Percentiles rank a stretch among this genome's conserved stretches.
Evolutionary conservation across 2,329 filamentous ascomycete genomes (phyloP).

Genomic region (Mycocentrospora acerina): DNA sequence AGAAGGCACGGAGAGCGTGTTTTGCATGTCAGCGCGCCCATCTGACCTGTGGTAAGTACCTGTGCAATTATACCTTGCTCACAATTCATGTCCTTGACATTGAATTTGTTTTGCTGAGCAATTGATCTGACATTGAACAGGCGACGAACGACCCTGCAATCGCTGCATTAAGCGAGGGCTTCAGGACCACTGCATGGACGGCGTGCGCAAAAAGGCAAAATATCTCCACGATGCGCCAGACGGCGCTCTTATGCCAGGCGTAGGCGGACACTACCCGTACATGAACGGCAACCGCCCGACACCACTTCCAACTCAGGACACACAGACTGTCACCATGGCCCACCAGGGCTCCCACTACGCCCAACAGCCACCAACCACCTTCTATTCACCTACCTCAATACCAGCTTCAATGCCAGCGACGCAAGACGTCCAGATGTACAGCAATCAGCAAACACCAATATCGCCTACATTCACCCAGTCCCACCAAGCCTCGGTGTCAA

Average conservation of each 20-base stretch:
- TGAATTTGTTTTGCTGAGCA: too few relatives aligned
- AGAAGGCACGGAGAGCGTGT: conserved; percentile 94
- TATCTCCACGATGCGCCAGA: conserved; percentile 95
- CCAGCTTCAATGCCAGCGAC: conserved; percentile 46
- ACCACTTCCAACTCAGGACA: conserved; percentile 29
- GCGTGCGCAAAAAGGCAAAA: conserved; percentile 97
- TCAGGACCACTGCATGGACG: conserved; percentile 89
- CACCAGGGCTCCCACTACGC: conserved; percentile 49
- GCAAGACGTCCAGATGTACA: conserved; percentile 56
- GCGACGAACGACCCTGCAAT: conserved; percentile 91
- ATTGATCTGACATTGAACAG: conserved; percentile 54
- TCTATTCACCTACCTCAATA: conserved; percentile 45
- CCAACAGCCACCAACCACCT: conserved; percentile 37
- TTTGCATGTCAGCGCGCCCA: conserved; percentile 97
- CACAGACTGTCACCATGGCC: conserved; percentile 24
- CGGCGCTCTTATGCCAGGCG: conserved; percentile 83
- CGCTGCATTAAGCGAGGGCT: conserved; percentile 92
- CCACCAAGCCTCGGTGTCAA: conserved; percentile 48
- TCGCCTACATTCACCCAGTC: conserved; percentile 70
- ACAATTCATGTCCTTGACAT: too few relatives aligned
- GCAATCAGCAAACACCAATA: conserved; percentile 69
- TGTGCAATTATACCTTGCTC: neutral
- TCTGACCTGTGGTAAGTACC: conserved; percentile 89
- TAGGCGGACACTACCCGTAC: conserved; percentile 68
- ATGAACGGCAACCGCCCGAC: conserved; percentile 51